Evolutionary conservation across 495 filamentous ascomycete genomes (phyloP), one percentile per base, ranked within the genome.

Genomic region (Amorphotheca resinae): DNA sequence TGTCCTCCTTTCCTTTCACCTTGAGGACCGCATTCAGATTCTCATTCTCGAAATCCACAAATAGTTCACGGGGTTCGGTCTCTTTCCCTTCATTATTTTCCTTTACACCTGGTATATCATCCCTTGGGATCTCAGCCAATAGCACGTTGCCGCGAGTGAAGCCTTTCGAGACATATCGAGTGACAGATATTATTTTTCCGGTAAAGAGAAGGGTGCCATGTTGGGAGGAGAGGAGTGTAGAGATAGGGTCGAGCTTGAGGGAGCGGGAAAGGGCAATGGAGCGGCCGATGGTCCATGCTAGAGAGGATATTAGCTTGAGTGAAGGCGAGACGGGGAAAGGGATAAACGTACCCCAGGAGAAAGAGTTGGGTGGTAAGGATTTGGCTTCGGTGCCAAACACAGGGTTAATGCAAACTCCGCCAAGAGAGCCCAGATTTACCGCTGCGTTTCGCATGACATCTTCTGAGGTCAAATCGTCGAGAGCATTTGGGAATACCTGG

Each of bases 281-380:
- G 7, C 70, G 61, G 18, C 63, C 65, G 22, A 70, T 65, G 38
- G 56, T 47, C 66, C 66, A 70, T 4, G 65, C 64, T 30, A 59
- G 12, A 28, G 12, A 28, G 14, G 14, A 21, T 28, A 12, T 16
- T 11, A 1, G 22, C 7, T 23, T 11, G 9, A 20, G 20, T 2
- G 14, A 39, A 12, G 21, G 12, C 2, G 15, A 18, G 14, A 23
- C 1, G 16, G 16, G 25, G 25, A n/a, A 23, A 31, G 16, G n/a
- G n/a, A n/a, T n/a, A n/a, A 26, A 23, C 42, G 25, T 31, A 53
- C 50, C 51, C 16, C 44, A 41, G 15, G 51, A 54, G 34, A 47
- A 47, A 25, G 37, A 45, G 26, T 54, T 54, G 8, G 22, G 22
- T 0, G 52, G 48, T 21, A 54, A 22, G 2, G 52, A 48, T 25